Conservation (phyloP, 257 asterid genomes). For the Verbena officinalis region DNA sequence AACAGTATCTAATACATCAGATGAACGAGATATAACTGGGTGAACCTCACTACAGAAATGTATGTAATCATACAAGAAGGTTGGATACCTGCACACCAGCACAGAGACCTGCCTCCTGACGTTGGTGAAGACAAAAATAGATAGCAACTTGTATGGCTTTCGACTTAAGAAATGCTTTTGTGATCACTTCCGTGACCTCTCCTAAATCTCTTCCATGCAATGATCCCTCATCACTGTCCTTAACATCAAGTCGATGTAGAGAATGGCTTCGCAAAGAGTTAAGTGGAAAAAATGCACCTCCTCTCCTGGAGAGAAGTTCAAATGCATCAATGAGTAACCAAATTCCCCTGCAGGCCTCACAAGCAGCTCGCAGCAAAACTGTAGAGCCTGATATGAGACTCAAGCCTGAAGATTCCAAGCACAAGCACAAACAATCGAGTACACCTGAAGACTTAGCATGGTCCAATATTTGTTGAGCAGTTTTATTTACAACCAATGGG, state of each 20-base stretch:
- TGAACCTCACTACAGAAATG: slow-evolving; percentile 12
- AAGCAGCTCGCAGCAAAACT: slow-evolving; percentile 83
- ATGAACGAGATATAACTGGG: too few species aligned
- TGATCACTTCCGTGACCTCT: slow-evolving; percentile 60
- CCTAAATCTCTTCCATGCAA: slow-evolving; percentile 45
- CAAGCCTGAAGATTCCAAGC: slow-evolving; percentile 88
- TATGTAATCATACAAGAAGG: slow-evolving; percentile 11
- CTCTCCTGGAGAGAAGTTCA: slow-evolving; percentile 62
- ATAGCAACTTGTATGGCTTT: slow-evolving; percentile 86
- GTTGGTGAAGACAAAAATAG: slow-evolving; percentile 89
- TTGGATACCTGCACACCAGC: slow-evolving; percentile 78
- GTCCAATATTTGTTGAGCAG: slow-evolving; percentile 59
- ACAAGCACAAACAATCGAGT: slow-evolving; percentile 60
- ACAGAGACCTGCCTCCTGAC: slow-evolving; percentile 67
- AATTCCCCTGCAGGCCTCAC: slow-evolving; percentile 87
- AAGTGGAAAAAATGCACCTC: slow-evolving; percentile 62
- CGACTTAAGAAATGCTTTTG: slow-evolving; percentile 82
- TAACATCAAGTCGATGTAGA: slow-evolving; percentile 52
- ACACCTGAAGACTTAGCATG: slow-evolving; percentile 74
- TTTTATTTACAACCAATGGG: slow-evolving; percentile 48
- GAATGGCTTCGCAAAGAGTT: slow-evolving; percentile 58
- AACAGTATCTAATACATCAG: slow-evolving; percentile 4
- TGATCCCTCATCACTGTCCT: slow-evolving; percentile 49
- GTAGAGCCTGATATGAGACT: slow-evolving; percentile 91
- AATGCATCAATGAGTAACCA: slow-evolving; percentile 82